Evolutionary conservation across 352 stramenopile species (phyloP).

Genomic region (Globisporangium camurandrum): DNA sequence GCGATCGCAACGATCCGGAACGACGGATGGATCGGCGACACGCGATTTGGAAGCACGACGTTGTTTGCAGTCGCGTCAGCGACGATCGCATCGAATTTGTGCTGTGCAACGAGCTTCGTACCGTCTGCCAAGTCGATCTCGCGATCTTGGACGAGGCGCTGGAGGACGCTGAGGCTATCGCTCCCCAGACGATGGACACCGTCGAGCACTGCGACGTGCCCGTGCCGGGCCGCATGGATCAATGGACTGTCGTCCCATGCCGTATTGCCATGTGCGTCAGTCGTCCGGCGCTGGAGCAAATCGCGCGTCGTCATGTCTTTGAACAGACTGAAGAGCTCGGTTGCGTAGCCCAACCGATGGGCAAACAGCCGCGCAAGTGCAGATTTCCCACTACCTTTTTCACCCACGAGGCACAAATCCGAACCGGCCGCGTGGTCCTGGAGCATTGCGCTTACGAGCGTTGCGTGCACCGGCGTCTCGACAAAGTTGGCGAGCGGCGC

Average conservation of each 20-base stretch:
- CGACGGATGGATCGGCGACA: slow-evolving; percentile 78
- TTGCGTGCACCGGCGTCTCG: slow-evolving; percentile 43
- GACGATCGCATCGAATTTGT: slow-evolving; percentile 52
- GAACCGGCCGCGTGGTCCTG: slow-evolving; percentile 68
- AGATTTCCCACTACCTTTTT: slow-evolving; percentile 83
- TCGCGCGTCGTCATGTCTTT: slow-evolving; percentile 92
- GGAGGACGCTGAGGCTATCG: slow-evolving; percentile 86
- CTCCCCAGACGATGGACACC: slow-evolving; percentile 89
- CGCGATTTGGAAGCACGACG: slow-evolving; percentile 14
- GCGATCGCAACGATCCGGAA: slow-evolving; percentile 88
- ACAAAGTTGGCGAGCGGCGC: slow-evolving; percentile 36
- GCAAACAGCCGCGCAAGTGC: slow-evolving; percentile 58
- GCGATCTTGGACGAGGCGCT: slow-evolving; percentile 84
- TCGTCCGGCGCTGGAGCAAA: slow-evolving; percentile 87
- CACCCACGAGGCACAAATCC: slow-evolving; percentile 76
- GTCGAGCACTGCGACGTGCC: slow-evolving; percentile 87
- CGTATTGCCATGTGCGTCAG: slow-evolving; percentile 83
- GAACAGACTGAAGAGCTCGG: slow-evolving; percentile 89
- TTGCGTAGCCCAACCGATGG: slow-evolving; percentile 68
- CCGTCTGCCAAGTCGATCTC: slow-evolving; percentile 87
- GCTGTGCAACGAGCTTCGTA: slow-evolving; percentile 58
- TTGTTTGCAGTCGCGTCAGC: slow-evolving; percentile 12
- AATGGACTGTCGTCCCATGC: slow-evolving; percentile 90
- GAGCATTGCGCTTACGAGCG: slow-evolving; percentile 58
- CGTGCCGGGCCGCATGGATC: slow-evolving; percentile 79